Base-by-base conservation (phyloP, 192 early-diverging fungal genomes). In the Coemansia sp. region DNA sequence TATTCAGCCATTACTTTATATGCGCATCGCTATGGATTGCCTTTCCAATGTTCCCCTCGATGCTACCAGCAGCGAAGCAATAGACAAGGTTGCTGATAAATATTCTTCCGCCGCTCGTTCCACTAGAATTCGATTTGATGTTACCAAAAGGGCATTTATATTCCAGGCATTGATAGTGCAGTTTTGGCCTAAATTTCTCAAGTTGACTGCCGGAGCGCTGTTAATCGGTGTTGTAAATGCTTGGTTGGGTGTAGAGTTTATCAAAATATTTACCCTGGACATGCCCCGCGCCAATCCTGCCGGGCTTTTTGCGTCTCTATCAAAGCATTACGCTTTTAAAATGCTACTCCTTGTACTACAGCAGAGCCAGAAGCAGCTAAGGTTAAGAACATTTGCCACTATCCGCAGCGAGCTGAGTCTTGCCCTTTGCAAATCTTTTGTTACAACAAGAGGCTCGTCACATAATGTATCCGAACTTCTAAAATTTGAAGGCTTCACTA, bases 201-300 rank as follows among this genome's bases (percentile, higher is more conserved):
- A 22, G 31, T 26, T 58, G 19, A 27, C 47, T 5, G 38, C 64
- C 10, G 49, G 61, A 4, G 68, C 62, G 23, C 26, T 32, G 10
- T 34, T 62, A 19, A 58, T 69, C 16, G 67, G 68, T 0, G 12
- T 48, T 7, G 21, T 27, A 10, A 32, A 62, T 8, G 54, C 56
- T 9, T 71, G 74, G 74, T 54, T 31, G 22, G 21, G 19, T 12
- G 25, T 70, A 18, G 25, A 60, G 9, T n/a, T 63, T 28, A 53
- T 26, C 27, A 25, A 24, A 22, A 41, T 76, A 7, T 76, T 69
- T 49, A 56, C 60, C 1, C 41, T 60, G 26, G 51, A 27, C 0
- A 19, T 25, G 16, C 16, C 57, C 14, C 49, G 21, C 1, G 24
- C 34, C 18, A 41, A 52, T n/a, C 30, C 41, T 19, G 18, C 22